These are phyloP conservation scores for Tulasnella sp. DNA, from an alignment of 768 basidiomycete species.

Conservation along the genomic window DNA sequence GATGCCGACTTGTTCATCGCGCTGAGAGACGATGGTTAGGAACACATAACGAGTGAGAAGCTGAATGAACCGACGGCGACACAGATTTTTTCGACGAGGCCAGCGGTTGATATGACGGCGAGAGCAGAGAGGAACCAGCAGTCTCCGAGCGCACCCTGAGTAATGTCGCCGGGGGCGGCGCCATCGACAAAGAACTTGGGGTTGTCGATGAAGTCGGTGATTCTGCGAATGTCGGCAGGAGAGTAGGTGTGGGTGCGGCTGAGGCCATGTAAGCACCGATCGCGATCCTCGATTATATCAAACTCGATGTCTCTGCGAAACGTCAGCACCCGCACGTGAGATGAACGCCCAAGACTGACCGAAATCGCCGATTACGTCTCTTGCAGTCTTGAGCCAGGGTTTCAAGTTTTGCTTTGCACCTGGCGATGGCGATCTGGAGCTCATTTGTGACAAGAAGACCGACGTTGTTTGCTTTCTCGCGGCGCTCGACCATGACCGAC, in stretches of 20 bases:
- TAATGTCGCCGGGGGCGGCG: constrained; percentile 34
- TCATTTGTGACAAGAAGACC: constrained; percentile 36
- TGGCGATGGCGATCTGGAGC: constrained; percentile 33
- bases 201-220: constrained; percentile 40
- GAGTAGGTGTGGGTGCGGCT: constrained; percentile 20
- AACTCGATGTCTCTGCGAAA: constrained; percentile 41
- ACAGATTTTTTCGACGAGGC: constrained; percentile 40
- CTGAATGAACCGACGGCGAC: constrained; percentile 31
- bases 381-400: constrained; percentile 36
- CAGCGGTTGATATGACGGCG: constrained; percentile 36
- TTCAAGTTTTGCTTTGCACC: constrained; percentile 35
- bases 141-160: constrained; percentile 39
- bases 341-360: constrained; percentile 30
- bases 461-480: not conserved
- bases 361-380: constrained; percentile 38
- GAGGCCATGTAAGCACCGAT: constrained; percentile 33
- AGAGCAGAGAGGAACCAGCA: constrained; percentile 46
- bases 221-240: constrained; percentile 35
- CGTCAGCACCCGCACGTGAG: not conserved
- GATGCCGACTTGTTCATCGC: constrained; percentile 40
- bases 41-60: not conserved
- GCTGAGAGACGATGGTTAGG: constrained; percentile 22
- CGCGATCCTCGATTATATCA: constrained; percentile 35
- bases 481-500: not conserved
- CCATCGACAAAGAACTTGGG: constrained; percentile 40